Evolutionary conservation across 257 asterid genomes (phyloP), one percentile per base, ranked within the genome.

Genomic region (Solanum pimpinellifolium): DNA sequence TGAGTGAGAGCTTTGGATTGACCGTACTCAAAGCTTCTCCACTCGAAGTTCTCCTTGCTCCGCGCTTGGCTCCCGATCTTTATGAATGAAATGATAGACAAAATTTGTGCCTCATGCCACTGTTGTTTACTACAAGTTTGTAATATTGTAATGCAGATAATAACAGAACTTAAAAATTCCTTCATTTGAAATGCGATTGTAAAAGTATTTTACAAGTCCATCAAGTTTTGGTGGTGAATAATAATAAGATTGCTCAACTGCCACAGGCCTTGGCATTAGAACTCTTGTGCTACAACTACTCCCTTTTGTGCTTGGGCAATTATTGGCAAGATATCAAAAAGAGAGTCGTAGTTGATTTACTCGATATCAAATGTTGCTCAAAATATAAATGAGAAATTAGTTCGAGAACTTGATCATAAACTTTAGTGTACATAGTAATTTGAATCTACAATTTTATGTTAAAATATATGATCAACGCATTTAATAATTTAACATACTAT

Each of bases 1-100:
- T 94, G 95, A 92, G 70, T 39, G 95, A 91, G 85, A 92, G 92
- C 47, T 78, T 85, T 33, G 93, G 93, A n/a, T 9, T 86, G 2
- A 88, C 91, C 5, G 88, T 88, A 41, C 27, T 76, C 87, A 91
- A 90, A 88, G 93, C 91, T 25, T 78, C 92, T 12, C 94, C 94
- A 4, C 94, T 92, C 4, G 86, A 88, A 18, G 90, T 91, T 14
- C 81, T 78, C 3, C 42, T 92, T 7, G 80, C 83, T 7, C 95
- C 93, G 0, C 89, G 94, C 62, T 85, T 92, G 23, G 31, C 88
- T 72, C 62, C 91, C 13, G 1, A 12, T 56, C 83, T 88, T 74
- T 91, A 92, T 6, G 84, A 77, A 44, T 66, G 20, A 66, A 66
- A 29, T 69, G 62, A 0, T 21, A 14, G 5, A n/a, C 33, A 9